Percentiles rank a stretch among this genome's conserved stretches.
phyloP scores from a whole-genome alignment of 2,329 filamentous ascomycete species.

The Fusarium ambrosium region DNA sequence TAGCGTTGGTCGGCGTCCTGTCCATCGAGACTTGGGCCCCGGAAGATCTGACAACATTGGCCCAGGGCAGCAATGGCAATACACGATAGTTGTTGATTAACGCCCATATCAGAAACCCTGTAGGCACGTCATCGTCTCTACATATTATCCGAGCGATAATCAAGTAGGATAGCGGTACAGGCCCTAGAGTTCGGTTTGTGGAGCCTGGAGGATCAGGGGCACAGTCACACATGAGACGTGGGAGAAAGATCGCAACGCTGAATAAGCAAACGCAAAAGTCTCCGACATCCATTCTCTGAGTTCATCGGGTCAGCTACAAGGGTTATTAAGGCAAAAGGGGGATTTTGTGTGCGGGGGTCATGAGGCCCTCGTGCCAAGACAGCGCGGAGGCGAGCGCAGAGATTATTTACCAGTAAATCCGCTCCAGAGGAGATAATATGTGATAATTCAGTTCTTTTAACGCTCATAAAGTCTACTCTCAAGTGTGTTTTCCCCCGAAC shows the following conservation, averaged over 20 bases:
- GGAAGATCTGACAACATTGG: background rate
- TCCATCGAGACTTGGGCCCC: background rate
- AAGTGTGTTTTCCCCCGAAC: background rate
- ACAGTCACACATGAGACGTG: background rate
- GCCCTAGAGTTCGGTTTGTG: background rate
- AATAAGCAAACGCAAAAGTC: background rate
- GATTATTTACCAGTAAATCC: background rate
- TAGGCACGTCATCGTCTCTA: background rate
- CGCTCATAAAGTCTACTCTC: background rate
- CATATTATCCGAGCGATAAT: background rate
- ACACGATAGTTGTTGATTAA: too few relatives aligned
- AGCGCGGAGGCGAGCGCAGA: background rate
- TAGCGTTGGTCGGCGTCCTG: background rate
- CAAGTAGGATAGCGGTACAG: background rate
- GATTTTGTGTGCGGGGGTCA: background rate
- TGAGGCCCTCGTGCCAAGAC: background rate
- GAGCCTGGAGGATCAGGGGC: background rate
- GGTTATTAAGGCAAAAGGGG: background rate
- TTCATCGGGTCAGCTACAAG: background rate
- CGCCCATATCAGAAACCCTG: background rate
- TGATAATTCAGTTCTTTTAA: background rate
- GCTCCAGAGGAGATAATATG: background rate
- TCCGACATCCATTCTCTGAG: background rate
- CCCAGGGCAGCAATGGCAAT: background rate
- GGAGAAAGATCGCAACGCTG: background rate